A percentile compares a stretch with the other conserved stretches of the same genome.
Evolutionary conservation across 805 yeast genomes (phyloP).

Genomic region (Dipodascus geniculatus): DNA sequence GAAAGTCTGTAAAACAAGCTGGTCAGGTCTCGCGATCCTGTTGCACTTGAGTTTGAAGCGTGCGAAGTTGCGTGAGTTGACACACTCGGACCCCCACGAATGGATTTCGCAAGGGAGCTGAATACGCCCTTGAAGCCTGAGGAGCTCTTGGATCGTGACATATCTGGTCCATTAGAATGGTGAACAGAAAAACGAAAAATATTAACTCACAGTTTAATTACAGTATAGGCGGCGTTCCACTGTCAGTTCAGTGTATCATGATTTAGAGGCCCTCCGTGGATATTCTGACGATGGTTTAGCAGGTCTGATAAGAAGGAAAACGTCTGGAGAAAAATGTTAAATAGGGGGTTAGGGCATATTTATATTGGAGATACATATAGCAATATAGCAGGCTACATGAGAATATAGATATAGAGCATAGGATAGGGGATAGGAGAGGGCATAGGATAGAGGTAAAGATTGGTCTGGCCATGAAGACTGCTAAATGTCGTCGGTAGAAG

Average conservation of each 20-base stretch:
- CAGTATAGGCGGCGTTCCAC: too few relatives aligned
- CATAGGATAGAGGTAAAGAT: too few relatives aligned
- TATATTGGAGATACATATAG: not conserved
- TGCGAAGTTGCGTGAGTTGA: not conserved
- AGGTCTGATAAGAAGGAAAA: not conserved
- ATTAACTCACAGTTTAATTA: too few relatives aligned
- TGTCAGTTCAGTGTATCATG: not conserved
- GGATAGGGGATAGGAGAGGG: too few relatives aligned
- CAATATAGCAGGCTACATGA: too few relatives aligned
- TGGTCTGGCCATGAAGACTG: too few relatives aligned
- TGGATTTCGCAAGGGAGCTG: not conserved
- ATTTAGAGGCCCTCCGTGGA: not conserved
- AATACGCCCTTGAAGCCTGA: not conserved
- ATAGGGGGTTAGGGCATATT: not conserved
- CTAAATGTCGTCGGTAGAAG: not conserved
- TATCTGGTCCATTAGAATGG: too few relatives aligned
- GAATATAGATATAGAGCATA: too few relatives aligned
- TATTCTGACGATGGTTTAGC: too few relatives aligned
- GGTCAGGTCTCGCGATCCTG: not conserved
- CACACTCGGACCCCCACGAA: not conserved
- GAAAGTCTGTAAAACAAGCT: not conserved
- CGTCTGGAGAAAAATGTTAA: not conserved
- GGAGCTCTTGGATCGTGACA: not conserved
- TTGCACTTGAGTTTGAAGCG: not conserved
- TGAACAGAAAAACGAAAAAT: too few relatives aligned